Conservation (phyloP, 805 yeast species). For the Danielozyma ontarioensis region DNA sequence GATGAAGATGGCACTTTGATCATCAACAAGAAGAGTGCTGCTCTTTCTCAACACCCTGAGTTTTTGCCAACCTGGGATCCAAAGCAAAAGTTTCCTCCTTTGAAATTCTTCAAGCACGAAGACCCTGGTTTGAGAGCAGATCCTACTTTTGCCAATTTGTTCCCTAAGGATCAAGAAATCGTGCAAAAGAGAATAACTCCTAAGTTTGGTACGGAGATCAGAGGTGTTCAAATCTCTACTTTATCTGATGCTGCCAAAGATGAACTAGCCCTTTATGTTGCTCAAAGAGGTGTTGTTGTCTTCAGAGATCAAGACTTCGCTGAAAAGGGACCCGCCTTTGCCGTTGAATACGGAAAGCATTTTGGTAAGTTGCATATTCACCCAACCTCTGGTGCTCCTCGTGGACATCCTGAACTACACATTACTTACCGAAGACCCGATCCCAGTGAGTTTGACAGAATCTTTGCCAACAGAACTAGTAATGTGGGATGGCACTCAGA, state of each 20-base stretch:
- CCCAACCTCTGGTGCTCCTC: slow-evolving; percentile 69
- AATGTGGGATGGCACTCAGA: slow-evolving; percentile 35
- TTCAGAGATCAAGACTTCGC: slow-evolving; percentile 20
- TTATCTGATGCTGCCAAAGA: slow-evolving; percentile 20
- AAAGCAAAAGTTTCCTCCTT: slow-evolving; percentile 7
- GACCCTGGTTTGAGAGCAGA: slow-evolving; percentile 14
- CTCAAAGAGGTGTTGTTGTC: slow-evolving; percentile 20
- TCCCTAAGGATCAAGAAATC: slow-evolving; percentile 4
- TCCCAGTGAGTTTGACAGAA: slow-evolving; percentile 21
- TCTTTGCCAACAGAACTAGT: slow-evolving; percentile 22
- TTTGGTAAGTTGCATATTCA: slow-evolving; percentile 72
- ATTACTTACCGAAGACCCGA: slow-evolving; percentile 29
- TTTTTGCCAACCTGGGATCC: slow-evolving; percentile 12
- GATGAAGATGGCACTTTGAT: slow-evolving; percentile 7
- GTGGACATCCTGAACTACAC: slow-evolving; percentile 28
- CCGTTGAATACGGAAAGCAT: slow-evolving; percentile 51
- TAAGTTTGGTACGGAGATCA: slow-evolving; percentile 22
- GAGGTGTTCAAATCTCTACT: slow-evolving; percentile 20
- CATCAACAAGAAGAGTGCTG: slow-evolving; percentile 6
- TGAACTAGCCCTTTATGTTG: slow-evolving; percentile 21
- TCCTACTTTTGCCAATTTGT: slow-evolving; percentile 13
- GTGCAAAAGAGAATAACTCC: slow-evolving; percentile 12
- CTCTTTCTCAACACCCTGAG: slow-evolving; percentile 5
- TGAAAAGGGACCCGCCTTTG: slow-evolving; percentile 42
- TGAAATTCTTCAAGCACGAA: slow-evolving; percentile 6